Conservation (phyloP, 192 early-diverging fungal species). For the Pilobolus umbonatus region DNA sequence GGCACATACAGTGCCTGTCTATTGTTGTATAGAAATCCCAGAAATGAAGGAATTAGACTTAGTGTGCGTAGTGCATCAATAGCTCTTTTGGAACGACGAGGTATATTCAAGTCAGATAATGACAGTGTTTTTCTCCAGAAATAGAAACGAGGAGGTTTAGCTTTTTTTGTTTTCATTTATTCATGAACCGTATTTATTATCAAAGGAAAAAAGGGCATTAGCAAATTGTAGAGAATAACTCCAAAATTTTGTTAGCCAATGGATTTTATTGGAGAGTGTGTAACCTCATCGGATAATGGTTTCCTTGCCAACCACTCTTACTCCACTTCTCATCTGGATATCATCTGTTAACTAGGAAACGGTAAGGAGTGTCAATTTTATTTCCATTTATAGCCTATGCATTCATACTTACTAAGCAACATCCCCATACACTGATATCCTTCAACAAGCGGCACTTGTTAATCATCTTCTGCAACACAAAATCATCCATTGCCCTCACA, state of each 20-base stretch:
- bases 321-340: too few species aligned
- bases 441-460: slow-evolving; percentile 41
- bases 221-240: too few species aligned
- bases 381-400: too few species aligned
- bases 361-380: too few species aligned
- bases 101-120: slow-evolving; percentile 32
- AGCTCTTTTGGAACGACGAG: slow-evolving; percentile 29
- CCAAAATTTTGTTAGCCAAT: too few species aligned
- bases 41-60: slow-evolving; percentile 38
- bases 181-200: background rate
- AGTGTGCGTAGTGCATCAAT: slow-evolving; percentile 31
- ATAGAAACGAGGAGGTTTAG: slow-evolving; percentile 7
- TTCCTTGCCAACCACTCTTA: too few species aligned
- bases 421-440: slow-evolving; percentile 68
- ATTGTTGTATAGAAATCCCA: slow-evolving; percentile 29
- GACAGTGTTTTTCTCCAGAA: slow-evolving; percentile 12
- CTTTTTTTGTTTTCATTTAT: slow-evolving; percentile 1
- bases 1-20: slow-evolving; percentile 20
- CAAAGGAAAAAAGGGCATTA: too few species aligned
- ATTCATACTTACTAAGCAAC: slow-evolving; percentile 42
- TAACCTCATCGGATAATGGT: too few species aligned
- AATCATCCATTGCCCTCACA: slow-evolving; percentile 72
- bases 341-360: too few species aligned
- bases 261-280: too few species aligned
- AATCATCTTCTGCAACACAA: slow-evolving; percentile 57